These are phyloP conservation scores for Elasticomyces elasticus DNA, from an alignment of 495 filamentous ascomycete species.

Conservation along the genomic window DNA sequence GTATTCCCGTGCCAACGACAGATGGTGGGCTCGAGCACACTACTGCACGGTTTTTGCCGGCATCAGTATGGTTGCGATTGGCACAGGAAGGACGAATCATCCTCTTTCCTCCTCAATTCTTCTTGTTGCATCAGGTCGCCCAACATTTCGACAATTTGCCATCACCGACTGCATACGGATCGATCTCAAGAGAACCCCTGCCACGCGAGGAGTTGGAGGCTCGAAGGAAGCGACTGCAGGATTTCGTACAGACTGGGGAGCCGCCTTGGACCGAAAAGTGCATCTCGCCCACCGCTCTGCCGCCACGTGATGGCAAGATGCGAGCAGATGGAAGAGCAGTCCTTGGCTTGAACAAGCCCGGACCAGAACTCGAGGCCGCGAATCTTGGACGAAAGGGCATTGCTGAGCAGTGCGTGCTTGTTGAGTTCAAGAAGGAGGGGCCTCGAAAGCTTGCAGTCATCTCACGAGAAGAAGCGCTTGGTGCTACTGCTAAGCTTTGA, in stretches of 20 bases:
- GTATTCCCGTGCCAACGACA: slow-evolving; percentile 53
- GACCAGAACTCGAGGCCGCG: slow-evolving; percentile 49
- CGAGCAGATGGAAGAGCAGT: slow-evolving; percentile 50
- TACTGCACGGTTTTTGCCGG: slow-evolving; percentile 63
- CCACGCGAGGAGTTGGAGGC: slow-evolving; percentile 38
- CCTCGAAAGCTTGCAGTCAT: slow-evolving; percentile 32
- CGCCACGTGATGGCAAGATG: slow-evolving; percentile 29
- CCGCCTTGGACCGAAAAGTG: slow-evolving; percentile 67
- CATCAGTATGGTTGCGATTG: slow-evolving; percentile 55
- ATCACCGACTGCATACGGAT: slow-evolving; percentile 25
- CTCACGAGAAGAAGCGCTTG: slow-evolving; percentile 28
- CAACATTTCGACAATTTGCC: slow-evolving; percentile 44
- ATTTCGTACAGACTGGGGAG: slow-evolving; percentile 49
- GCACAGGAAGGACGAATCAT: slow-evolving; percentile 58
- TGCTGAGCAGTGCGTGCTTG: slow-evolving; percentile 60
- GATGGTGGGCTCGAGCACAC: slow-evolving; percentile 84
- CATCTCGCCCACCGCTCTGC: slow-evolving; percentile 58
- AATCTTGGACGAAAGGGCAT: slow-evolving; percentile 56
- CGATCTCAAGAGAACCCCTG: slow-evolving; percentile 21
- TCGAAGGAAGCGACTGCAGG: slow-evolving; percentile 46
- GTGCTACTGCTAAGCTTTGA: slow-evolving; percentile 7
- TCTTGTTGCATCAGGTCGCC: slow-evolving; percentile 59
- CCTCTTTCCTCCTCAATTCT: slow-evolving; percentile 83
- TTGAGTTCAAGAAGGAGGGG: slow-evolving; percentile 45
- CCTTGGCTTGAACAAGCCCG: slow-evolving; percentile 60